phyloP scores from a whole-genome alignment of 208 protist genomes.

The Trypanosoma vivax region DNA sequence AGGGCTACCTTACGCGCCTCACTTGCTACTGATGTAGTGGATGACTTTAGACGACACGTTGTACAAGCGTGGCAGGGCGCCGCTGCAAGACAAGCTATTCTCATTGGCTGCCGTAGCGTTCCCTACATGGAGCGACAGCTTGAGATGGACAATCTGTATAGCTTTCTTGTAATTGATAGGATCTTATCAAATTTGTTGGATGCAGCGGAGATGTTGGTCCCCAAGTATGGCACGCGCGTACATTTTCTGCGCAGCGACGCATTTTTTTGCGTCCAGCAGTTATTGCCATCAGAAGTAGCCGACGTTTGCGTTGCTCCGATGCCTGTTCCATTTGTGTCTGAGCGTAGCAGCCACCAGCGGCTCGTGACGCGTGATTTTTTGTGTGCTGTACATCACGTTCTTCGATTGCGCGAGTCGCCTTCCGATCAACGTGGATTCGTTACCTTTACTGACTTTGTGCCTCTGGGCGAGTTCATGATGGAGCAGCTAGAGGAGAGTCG shows the following conservation, averaged over 20 bases:
- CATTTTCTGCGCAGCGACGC: conserved; percentile 70
- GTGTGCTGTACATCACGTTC: conserved; percentile 41
- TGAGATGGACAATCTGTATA: conserved; percentile 16
- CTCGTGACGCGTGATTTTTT: conserved; percentile 66
- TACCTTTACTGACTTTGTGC: conserved; percentile 65
- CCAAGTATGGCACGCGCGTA: conserved; percentile 24
- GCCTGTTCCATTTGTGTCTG: conserved; percentile 66
- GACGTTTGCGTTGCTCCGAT: conserved; percentile 70
- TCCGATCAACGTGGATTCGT: conserved; percentile 67
- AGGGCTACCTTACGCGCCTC: conserved; percentile 28
- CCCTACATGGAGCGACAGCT: conserved; percentile 55
- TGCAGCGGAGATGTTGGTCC: conserved; percentile 27
- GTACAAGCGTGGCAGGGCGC: conserved; percentile 20
- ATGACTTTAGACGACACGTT: conserved; percentile 10
- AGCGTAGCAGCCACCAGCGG: conserved; percentile 52
- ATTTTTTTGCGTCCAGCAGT: conserved; percentile 50
- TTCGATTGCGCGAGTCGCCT: conserved; percentile 21
- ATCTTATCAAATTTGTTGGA: conserved; percentile 41
- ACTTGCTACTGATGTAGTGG: conserved; percentile 17
- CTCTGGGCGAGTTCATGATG: conserved; percentile 76
- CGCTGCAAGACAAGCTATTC: conserved; percentile 24
- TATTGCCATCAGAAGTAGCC: conserved; percentile 33
- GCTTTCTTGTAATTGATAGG: conserved; percentile 56
- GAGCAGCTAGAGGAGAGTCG: conserved; percentile 76
- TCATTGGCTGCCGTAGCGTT: conserved; percentile 56